A percentile compares a stretch with the other conserved stretches of the same genome.
phyloP scores from a whole-genome alignment of 345 rosid species.

The Gossypium raimondii region DNA sequence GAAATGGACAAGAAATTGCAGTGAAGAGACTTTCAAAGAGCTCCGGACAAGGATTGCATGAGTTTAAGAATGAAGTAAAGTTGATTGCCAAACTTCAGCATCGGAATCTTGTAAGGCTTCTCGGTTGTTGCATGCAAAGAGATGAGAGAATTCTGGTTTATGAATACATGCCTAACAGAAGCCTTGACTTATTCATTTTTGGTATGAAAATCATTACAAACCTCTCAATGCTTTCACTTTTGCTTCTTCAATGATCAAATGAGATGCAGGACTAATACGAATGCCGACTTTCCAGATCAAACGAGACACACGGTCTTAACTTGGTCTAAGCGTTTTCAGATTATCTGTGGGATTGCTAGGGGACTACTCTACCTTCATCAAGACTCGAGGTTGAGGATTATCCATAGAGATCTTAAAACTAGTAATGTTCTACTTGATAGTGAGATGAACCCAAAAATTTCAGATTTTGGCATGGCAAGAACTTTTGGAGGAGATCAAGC shows the following conservation, averaged over 20 bases:
- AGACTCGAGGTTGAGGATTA: conserved; percentile 16
- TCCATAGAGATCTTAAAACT: conserved; percentile 18
- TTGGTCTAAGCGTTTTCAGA: conserved; percentile 9
- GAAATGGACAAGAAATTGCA: conserved; percentile 41
- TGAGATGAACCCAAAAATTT: conserved; percentile 14
- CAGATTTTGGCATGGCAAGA: conserved; percentile 20
- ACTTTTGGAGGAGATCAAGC: conserved; percentile 18
- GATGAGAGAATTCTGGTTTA: conserved; percentile 33
- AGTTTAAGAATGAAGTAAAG: conserved; percentile 44
- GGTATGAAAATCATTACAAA: conserved; percentile 10
- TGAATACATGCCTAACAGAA: conserved; percentile 34
- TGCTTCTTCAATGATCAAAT: not conserved
- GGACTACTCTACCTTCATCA: conserved; percentile 19
- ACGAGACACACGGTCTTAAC: not conserved
- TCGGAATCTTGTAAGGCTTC: conserved; percentile 45
- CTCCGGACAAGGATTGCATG: conserved; percentile 43
- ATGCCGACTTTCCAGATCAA: not conserved
- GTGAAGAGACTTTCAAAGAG: conserved; percentile 42
- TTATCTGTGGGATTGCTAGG: conserved; percentile 14
- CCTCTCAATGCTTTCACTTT: not conserved
- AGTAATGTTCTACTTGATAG: conserved; percentile 19
- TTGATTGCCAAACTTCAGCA: conserved; percentile 48
- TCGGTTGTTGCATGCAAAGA: conserved; percentile 33
- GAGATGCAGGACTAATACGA: not conserved
- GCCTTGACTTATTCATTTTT: conserved; percentile 29